Evolutionary conservation across 1,139 yeast genomes (phyloP).

Genomic region (Hemisphaericaspora lyxosophila): DNA sequence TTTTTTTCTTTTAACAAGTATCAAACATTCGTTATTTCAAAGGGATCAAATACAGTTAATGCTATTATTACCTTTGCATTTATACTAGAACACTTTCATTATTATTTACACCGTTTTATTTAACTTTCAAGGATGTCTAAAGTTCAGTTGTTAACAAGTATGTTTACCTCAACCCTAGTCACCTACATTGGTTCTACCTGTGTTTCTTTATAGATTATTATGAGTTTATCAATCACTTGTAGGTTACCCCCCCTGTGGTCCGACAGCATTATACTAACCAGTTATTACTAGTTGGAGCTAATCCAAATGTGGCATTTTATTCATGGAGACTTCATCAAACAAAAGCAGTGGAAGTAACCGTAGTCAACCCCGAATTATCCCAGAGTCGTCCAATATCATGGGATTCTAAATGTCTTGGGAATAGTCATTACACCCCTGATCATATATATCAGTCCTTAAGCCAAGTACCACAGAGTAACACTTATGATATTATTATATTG

Average conservation of each 20-base stretch:
- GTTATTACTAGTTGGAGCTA: constrained; percentile 37
- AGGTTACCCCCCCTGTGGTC: background rate
- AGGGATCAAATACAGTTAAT: too few species aligned
- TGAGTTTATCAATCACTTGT: background rate
- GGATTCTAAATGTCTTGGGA: constrained; percentile 21
- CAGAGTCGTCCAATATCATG: constrained; percentile 17
- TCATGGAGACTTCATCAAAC: constrained; percentile 49
- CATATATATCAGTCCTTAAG: constrained; percentile 18
- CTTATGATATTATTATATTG: constrained; percentile 38
- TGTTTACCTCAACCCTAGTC: constrained; percentile 1
- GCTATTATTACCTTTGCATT: too few species aligned
- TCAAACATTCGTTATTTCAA: too few species aligned
- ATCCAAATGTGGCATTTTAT: constrained; percentile 51
- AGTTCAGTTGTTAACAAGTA: constrained; percentile 5
- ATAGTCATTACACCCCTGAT: constrained; percentile 22
- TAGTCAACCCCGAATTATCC: constrained; percentile 27
- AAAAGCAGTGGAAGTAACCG: constrained; percentile 33
- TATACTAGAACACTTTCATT: too few species aligned
- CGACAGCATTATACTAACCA: constrained; percentile 17
- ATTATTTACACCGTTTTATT: background rate
- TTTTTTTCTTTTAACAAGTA: too few species aligned
- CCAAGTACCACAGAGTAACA: constrained; percentile 19
- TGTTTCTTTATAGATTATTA: background rate
- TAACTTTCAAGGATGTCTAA: constrained; percentile 1
- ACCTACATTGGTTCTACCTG: background rate